A percentile compares a stretch with the other conserved stretches of the same genome.
Evolutionary conservation across 2,329 filamentous ascomycete genomes (phyloP).

Genomic region (Cercospora berteroae): DNA sequence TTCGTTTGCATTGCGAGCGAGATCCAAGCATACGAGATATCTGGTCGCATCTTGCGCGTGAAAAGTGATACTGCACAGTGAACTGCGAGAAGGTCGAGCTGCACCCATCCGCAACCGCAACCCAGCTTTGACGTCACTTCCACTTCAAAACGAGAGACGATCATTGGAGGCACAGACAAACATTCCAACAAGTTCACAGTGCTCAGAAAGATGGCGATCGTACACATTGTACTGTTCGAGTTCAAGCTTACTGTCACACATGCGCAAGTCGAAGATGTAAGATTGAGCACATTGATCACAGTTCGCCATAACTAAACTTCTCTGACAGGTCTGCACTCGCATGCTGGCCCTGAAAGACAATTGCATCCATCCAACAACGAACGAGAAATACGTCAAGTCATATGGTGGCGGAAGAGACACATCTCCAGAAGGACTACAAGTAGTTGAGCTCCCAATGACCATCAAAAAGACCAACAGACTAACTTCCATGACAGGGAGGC

Average conservation of each 20-base stretch:
- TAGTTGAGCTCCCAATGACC: conserved; percentile 38
- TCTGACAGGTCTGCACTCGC: conserved; percentile 51
- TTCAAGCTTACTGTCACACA: conserved; percentile 56
- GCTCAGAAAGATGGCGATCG: conserved; percentile 54
- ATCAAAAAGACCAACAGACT: background rate
- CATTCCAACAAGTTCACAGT: background rate
- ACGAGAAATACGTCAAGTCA: conserved; percentile 60
- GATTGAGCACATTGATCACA: too few relatives aligned
- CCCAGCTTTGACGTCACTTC: background rate
- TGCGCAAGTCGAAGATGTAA: conserved; percentile 57
- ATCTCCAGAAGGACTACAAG: conserved; percentile 60
- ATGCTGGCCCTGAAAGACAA: conserved; percentile 58
- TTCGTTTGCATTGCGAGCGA: background rate
- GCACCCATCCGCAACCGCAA: background rate
- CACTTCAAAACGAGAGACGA: background rate
- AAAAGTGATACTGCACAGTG: background rate
- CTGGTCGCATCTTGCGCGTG: background rate
- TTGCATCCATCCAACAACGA: conserved; percentile 59
- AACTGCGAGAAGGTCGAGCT: background rate
- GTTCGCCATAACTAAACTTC: background rate
- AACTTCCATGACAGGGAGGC: conserved; percentile 45
- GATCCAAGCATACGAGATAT: background rate
- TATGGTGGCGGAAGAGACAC: conserved; percentile 61
- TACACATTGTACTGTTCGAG: conserved; percentile 68
- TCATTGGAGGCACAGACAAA: background rate